These are phyloP conservation scores for Sanguinoderma infundibulare DNA, from an alignment of 1,284 basidiomycete species.

Conservation along the genomic window DNA sequence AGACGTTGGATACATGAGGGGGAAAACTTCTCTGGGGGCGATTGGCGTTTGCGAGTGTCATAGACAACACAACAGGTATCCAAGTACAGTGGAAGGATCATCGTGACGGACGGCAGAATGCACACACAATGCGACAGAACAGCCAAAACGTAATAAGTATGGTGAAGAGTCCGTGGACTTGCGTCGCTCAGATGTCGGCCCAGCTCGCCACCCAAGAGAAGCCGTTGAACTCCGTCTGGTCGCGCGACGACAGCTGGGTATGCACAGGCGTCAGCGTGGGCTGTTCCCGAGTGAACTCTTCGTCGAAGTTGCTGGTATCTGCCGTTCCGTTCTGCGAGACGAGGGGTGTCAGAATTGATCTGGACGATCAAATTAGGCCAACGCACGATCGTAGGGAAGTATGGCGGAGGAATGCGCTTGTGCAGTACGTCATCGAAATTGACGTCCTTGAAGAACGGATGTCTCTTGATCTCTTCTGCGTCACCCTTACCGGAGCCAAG, in stretches of 20 bases:
- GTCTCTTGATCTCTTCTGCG: conserved; percentile 97
- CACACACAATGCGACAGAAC: conserved; percentile 29
- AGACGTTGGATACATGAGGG: conserved; percentile 20
- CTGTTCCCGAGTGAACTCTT: conserved; percentile 96
- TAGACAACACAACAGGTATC: conserved; percentile 49
- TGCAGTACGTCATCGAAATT: conserved; percentile 95
- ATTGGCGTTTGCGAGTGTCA: conserved; percentile 27
- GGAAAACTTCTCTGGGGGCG: conserved; percentile 12
- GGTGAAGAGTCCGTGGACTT: conserved; percentile 23
- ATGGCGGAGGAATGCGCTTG: conserved; percentile 97
- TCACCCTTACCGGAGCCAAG: conserved; percentile 95
- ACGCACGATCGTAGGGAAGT: conserved; percentile 94
- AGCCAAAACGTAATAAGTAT: conserved; percentile 35
- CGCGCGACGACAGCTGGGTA: conserved; percentile 88
- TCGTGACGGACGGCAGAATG: conserved; percentile 18
- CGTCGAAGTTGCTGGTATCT: conserved; percentile 91
- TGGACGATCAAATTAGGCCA: neutral
- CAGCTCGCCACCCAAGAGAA: conserved; percentile 90
- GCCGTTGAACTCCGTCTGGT: conserved; percentile 95
- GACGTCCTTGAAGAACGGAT: conserved; percentile 98
- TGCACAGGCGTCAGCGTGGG: conserved; percentile 98
- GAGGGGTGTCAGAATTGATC: conserved; percentile 15
- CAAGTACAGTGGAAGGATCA: conserved; percentile 46
- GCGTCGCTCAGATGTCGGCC: conserved; percentile 62
- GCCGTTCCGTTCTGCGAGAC: conserved; percentile 71